Evolutionary conservation across 192 early-diverging fungal species (phyloP).

Genomic region (Backusella macrospora): DNA sequence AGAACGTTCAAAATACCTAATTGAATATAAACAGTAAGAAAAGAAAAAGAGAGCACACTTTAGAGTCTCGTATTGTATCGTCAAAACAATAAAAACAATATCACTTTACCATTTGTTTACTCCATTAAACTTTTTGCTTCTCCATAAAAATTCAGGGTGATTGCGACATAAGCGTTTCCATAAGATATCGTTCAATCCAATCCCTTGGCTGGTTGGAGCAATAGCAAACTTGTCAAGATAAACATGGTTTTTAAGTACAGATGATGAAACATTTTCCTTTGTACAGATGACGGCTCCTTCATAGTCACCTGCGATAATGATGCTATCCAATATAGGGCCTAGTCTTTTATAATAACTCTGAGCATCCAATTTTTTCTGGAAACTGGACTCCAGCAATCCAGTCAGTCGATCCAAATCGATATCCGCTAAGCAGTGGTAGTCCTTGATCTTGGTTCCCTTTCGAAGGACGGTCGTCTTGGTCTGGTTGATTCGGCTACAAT

Average conservation of each 20-base stretch:
- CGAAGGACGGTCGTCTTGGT: constrained; percentile 76
- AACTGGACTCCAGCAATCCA: constrained; percentile 74
- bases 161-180: constrained; percentile 76
- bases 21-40: not conserved
- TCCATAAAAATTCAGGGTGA: constrained; percentile 80
- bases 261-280: constrained; percentile 47
- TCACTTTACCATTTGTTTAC: constrained; percentile 87
- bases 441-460: constrained; percentile 69
- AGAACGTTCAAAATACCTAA: constrained; percentile 87
- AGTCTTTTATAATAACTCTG: constrained; percentile 62
- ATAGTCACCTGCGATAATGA: constrained; percentile 90
- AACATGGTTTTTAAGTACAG: not conserved
- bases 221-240: constrained; percentile 97
- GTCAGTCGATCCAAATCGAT: constrained; percentile 58
- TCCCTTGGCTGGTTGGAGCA: constrained; percentile 82
- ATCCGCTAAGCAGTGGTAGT: constrained; percentile 56
- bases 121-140: constrained; percentile 79
- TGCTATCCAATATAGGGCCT: constrained; percentile 47
- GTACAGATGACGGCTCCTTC: constrained; percentile 89
- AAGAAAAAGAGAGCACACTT: not conserved
- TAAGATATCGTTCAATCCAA: constrained; percentile 90
- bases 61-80: too few species aligned
- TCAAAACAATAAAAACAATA: not conserved
- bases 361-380: constrained; percentile 62
- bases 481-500: constrained; percentile 38